These are phyloP conservation scores for Phytophthora pluvialis DNA, from an alignment of 352 stramenopile genomes.

Conservation along the genomic window DNA sequence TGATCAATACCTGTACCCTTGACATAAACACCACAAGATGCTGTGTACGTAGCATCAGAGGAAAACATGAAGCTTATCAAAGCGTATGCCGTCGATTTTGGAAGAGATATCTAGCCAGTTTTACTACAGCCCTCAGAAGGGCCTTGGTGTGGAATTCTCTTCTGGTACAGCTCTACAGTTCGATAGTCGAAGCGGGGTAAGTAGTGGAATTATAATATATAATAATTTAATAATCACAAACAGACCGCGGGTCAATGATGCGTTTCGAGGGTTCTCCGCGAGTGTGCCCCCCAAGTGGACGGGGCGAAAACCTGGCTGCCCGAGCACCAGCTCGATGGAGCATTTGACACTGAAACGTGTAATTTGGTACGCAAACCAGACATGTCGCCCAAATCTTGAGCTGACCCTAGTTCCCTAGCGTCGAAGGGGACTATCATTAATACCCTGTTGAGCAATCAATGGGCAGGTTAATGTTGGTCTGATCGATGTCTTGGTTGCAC, in stretches of 20 bases:
- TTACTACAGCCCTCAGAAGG: neutral
- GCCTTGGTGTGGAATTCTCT: neutral
- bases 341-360: neutral
- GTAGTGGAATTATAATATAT: no score
- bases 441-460: neutral
- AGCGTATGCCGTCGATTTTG: no score
- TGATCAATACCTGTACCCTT: no score
- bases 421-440: no score
- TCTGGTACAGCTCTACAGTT: neutral
- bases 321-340: neutral
- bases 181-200: neutral
- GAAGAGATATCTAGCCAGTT: no score
- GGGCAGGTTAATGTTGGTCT: constrained; percentile 16
- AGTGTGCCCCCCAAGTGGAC: no score
- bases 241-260: neutral
- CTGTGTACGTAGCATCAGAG: no score
- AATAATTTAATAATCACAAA: neutral
- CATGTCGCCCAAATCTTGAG: neutral
- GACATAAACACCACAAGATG: no score
- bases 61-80: no score
- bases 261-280: neutral
- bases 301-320: no score
- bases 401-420: no score
- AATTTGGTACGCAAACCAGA: neutral
- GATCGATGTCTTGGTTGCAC: neutral